A percentile compares a stretch with the other conserved stretches of the same genome.
Evolutionary conservation across 2,329 filamentous ascomycete species (phyloP).

Genomic region (Cladosporium sp.): DNA sequence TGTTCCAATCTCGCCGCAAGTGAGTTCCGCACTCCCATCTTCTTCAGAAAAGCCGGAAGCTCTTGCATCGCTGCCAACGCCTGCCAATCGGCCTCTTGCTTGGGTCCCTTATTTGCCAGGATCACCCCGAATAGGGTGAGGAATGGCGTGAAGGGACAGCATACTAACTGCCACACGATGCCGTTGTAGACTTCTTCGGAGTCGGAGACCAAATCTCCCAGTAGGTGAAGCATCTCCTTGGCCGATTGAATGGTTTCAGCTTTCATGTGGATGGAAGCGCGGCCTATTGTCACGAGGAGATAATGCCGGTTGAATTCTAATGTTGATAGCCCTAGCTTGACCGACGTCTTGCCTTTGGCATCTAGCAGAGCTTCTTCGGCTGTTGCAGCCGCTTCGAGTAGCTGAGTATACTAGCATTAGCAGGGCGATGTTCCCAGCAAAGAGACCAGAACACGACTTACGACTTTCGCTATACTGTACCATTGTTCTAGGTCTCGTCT

Average conservation of each 20-base stretch:
- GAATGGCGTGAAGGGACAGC: conserved; percentile 31
- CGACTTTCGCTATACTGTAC: conserved; percentile 21
- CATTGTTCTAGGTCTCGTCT: conserved; percentile 26
- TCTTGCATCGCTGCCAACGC: conserved; percentile 27
- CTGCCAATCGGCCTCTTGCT: conserved; percentile 1
- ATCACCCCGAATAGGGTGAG: conserved; percentile 29
- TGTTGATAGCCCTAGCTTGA: conserved; percentile 26
- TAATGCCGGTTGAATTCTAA: conserved; percentile 25
- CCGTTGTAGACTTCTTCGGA: conserved; percentile 28
- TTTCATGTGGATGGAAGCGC: conserved; percentile 13
- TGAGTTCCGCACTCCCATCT: conserved; percentile 25
- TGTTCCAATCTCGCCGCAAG: conserved; percentile 26
- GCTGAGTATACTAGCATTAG: conserved; percentile 9
- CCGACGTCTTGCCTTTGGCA: conserved; percentile 16
- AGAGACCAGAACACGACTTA: neutral
- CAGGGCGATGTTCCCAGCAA: neutral
- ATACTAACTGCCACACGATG: conserved; percentile 31
- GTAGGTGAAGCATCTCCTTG: conserved; percentile 25
- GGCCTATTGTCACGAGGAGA: conserved; percentile 24
- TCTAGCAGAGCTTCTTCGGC: conserved; percentile 29
- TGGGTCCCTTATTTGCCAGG: conserved; percentile 7
- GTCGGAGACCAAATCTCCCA: conserved; percentile 27
- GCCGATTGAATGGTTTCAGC: conserved; percentile 12
- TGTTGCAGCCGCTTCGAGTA: conserved; percentile 27
- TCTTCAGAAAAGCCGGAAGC: conserved; percentile 26